phyloP scores from a whole-genome alignment of 2,329 filamentous ascomycete genomes.

The Stagonosporopsis vannaccii region DNA sequence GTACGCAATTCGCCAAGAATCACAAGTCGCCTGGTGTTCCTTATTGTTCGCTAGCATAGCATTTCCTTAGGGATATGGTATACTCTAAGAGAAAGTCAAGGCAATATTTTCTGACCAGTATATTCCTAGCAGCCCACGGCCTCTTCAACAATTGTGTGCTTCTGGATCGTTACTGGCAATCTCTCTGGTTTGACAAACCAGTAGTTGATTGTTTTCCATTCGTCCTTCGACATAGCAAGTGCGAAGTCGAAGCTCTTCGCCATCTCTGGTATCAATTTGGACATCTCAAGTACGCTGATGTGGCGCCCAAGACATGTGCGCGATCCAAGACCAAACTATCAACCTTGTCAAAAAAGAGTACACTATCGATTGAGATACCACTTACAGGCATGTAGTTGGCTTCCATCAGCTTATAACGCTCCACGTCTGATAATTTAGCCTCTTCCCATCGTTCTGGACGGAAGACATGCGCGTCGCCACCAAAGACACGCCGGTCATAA shows the following conservation, averaged over 20 bases:
- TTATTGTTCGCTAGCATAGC: too few species aligned
- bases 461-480: conserved; percentile 13
- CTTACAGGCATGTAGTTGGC: neutral
- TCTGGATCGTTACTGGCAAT: neutral
- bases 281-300: conserved; percentile 28
- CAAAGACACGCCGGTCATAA: conserved; percentile 17
- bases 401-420: neutral
- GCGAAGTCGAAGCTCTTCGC: conserved; percentile 18
- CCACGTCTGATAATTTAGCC: neutral
- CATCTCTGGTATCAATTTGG: conserved; percentile 25
- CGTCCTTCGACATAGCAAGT: neutral
- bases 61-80: too few species aligned
- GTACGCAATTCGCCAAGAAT: neutral
- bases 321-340: conserved; percentile 26
- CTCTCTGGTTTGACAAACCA: neutral
- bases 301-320: conserved; percentile 28
- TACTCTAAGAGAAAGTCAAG: too few species aligned
- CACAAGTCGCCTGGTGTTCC: too few species aligned
- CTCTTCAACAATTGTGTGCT: neutral
- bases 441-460: conserved; percentile 26
- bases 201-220: neutral
- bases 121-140: neutral
- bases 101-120: too few species aligned
- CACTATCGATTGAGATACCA: neutral
- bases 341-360: conserved; percentile 39